phyloP scores from a whole-genome alignment of 1,284 basidiomycete genomes.

The Leccinum solheimii region DNA sequence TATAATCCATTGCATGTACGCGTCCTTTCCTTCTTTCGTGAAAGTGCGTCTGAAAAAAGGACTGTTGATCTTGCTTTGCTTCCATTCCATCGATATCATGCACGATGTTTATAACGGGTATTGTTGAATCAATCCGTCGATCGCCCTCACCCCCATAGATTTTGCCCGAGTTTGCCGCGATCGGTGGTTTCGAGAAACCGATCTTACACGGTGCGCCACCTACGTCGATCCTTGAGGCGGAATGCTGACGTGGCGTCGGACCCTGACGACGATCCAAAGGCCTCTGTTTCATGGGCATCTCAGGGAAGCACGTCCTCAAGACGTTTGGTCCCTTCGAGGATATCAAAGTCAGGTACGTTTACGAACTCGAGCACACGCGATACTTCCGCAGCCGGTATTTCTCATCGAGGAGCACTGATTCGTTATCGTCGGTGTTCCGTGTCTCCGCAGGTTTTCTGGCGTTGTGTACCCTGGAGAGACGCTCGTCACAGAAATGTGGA shows the following conservation, averaged over 20 bases:
- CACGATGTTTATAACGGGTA: not conserved
- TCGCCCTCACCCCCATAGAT: constrained; percentile 52
- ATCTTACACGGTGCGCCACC: constrained; percentile 63
- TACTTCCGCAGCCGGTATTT: not conserved
- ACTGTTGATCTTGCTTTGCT: not conserved
- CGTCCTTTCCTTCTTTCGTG: not conserved
- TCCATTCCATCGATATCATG: not conserved
- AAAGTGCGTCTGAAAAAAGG: constrained; percentile 5
- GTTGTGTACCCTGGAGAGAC: constrained; percentile 96
- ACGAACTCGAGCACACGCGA: not conserved
- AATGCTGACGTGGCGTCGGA: constrained; percentile 5
- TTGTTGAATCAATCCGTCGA: constrained; percentile 19
- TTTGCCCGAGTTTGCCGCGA: constrained; percentile 88
- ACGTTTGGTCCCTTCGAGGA: constrained; percentile 85
- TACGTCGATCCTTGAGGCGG: not conserved
- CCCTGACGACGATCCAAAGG: constrained; percentile 38
- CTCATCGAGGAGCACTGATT: constrained; percentile 5
- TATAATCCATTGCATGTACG: constrained; percentile 87
- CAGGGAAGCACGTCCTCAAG: constrained; percentile 92
- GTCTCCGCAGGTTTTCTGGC: constrained; percentile 70
- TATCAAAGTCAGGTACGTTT: constrained; percentile 89
- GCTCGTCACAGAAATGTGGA: constrained; percentile 96
- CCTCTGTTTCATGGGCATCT: constrained; percentile 91
- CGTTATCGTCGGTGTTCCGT: not conserved
- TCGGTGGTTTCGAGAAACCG: constrained; percentile 94